Conservation (phyloP, 257 asterid genomes). For the Rubia yunnanensis region DNA sequence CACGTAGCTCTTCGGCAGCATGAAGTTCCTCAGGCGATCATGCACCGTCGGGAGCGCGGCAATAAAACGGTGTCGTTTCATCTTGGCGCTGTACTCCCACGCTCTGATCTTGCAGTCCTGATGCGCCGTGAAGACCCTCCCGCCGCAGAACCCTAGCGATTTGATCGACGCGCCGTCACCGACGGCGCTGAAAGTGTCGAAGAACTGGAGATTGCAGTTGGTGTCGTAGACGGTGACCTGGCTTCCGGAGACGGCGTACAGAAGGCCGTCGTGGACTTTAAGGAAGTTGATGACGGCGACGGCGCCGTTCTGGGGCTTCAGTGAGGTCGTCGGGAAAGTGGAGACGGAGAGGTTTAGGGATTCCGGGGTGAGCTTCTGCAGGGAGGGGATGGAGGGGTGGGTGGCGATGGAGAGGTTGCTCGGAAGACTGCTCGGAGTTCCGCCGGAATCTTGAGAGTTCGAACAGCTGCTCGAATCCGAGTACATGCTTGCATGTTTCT, state of each 20-base stretch:
- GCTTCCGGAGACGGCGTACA: conserved; percentile 61
- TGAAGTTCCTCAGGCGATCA: conserved; percentile 37
- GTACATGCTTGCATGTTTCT: conserved; percentile 24
- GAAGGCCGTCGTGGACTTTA: conserved; percentile 44
- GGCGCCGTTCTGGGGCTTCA: conserved; percentile 18
- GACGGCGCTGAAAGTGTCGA: conserved; percentile 34
- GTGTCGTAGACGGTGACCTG: conserved; percentile 41
- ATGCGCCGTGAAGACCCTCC: conserved; percentile 60
- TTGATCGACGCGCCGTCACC: conserved; percentile 48
- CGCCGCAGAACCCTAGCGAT: conserved; percentile 40
- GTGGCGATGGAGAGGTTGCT: conserved; percentile 62
- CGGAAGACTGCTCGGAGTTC: conserved; percentile 34
- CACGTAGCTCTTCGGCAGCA: conserved; percentile 49
- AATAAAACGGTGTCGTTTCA: conserved; percentile 39
- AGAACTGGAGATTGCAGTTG: conserved; percentile 14
- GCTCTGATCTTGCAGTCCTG: conserved; percentile 72
- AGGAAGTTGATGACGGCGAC: conserved; percentile 33
- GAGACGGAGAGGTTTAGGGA: conserved; percentile 24
- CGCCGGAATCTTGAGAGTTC: conserved; percentile 30
- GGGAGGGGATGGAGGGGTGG: conserved; percentile 75
- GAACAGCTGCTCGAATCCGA: conserved; percentile 11
- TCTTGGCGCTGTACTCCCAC: conserved; percentile 30
- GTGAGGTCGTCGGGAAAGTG: conserved; percentile 24
- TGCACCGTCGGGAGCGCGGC: conserved; percentile 54
- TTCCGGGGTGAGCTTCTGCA: conserved; percentile 43